Base-by-base conservation (phyloP, 805 yeast genomes). In the Brettanomyces bruxellensis region DNA sequence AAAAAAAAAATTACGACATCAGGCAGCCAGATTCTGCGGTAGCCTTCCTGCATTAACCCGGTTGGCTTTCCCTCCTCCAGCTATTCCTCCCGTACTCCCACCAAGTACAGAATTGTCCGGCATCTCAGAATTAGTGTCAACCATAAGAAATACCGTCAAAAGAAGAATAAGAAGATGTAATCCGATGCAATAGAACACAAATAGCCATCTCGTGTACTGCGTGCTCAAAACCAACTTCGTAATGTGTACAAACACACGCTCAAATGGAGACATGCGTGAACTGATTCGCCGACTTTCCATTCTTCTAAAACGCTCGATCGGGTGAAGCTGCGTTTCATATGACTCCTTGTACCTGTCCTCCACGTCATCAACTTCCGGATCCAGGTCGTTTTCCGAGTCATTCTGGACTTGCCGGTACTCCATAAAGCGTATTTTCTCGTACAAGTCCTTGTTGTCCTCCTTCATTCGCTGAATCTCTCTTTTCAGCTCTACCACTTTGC, bases 261-360 rank as follows among this genome's bases (percentile, higher is more conserved):
- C 97, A 47, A 85, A 59, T 2, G 93, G 85, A 2, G 90, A 80
- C 61, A 89, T 70, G 42, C 78, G 75, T 6, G 89, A 78, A 44
- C 75, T 73, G 41, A 85, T 81, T 53, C 95, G 71, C 55, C 83
- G 88, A 34, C 84, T 77, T 59, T 88, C 96, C 51, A 79, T 69
- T 40, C 80, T 75, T 55, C 95, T 76, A 64, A 91, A 86, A 56
- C 79, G 84, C 53, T 86, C 91, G 49, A 89, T 78, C 32, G 96
- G 95, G 55, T 88, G 89, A 41, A 88, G 67, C 43, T 81, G 82
- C 44, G 83, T 81, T 55, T 88, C 95, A 66, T 86, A 89, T 43
- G 65, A 74, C 30, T 73, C 69, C 41, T 76, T 77, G 59, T 84
- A 83, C 53, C 74, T 73, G 32, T 73, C 71, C 55, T 85, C 95